Evolutionary conservation across 2,329 filamentous ascomycete species (phyloP), one percentile per base, ranked within the genome.

Genomic region (Penicillium sp.): DNA sequence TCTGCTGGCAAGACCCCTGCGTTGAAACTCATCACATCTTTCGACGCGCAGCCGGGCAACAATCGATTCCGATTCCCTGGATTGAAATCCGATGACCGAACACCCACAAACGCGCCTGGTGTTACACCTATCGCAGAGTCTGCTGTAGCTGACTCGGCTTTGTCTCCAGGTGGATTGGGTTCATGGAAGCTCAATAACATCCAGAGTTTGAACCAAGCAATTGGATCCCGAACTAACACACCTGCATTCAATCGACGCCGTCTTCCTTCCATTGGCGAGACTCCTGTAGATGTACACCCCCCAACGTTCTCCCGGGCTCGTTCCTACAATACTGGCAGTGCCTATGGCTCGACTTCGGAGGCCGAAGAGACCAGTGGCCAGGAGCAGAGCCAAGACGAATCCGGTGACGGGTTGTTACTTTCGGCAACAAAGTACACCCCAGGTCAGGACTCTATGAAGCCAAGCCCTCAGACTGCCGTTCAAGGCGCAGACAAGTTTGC

Each of bases 11-110:
- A 96, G 77, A 88, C 89, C 27, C 90, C 91, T 10, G 87, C 93
- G 0, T 79, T 98, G 58, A 96, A 96, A 73, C 84, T 98, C 2
- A 96, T 98, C 67, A 98, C 95, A 0, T 88, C 90, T 0, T 98
- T 99, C 68, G 89, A 87, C 22, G 56, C 67, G 7, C 71, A 76
- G 33, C 62, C 69, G 9, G 27, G 27, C 0, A 74, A 68, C 39
- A 66, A 73, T 4, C 87, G 88, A 60, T 85, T 87, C 52, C 87
- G 85, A 74, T 87, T 90, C 75, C 85, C 81, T 19, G 80, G 82
- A 3, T 65, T 81, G 27, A 79, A 76, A 42, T 78, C 78, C 4
- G 82, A 83, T 54, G 82, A 84, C 56, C 78, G 78, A 35, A 96
- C 92, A 0, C 92, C 92, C 0, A 89, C 92, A 63, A 90, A 90